These are phyloP conservation scores for Exophiala phaeomuriformis DNA, from an alignment of 2,329 filamentous ascomycete genomes.

Conservation along the genomic window DNA sequence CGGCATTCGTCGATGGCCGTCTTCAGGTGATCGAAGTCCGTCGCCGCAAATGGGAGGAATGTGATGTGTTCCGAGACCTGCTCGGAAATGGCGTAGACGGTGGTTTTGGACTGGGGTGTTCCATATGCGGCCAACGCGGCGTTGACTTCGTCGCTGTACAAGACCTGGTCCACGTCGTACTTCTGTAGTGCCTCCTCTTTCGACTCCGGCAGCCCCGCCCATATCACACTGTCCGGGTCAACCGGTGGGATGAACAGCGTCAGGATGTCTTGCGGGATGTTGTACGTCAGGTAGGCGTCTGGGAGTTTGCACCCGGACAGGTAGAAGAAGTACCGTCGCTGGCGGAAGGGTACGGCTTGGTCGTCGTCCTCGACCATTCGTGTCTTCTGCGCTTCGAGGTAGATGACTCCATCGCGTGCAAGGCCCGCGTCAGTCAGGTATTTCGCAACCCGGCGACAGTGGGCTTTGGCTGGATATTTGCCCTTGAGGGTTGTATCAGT, in stretches of 20 bases:
- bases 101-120: slow-evolving; percentile 35
- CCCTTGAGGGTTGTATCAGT: slow-evolving; percentile 37
- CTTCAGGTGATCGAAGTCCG: slow-evolving; percentile 54
- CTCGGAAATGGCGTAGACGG: slow-evolving; percentile 68
- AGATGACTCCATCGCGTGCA: slow-evolving; percentile 66
- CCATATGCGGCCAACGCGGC: slow-evolving; percentile 53
- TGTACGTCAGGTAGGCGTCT: slow-evolving; percentile 74
- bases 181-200: slow-evolving; percentile 63
- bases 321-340: slow-evolving; percentile 92
- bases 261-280: slow-evolving; percentile 63
- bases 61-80: slow-evolving; percentile 67
- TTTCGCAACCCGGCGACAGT: slow-evolving; percentile 75
- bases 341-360: slow-evolving; percentile 70
- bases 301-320: slow-evolving; percentile 76
- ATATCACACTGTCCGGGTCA: slow-evolving; percentile 83
- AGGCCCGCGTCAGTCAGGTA: slow-evolving; percentile 60
- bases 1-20: slow-evolving; percentile 72
- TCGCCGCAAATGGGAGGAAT: slow-evolving; percentile 62
- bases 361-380: slow-evolving; percentile 86
- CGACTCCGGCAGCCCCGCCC: slow-evolving; percentile 80
- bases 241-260: slow-evolving; percentile 86
- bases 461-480: slow-evolving; percentile 76
- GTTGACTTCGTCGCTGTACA: slow-evolving; percentile 66
- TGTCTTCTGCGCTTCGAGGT: slow-evolving; percentile 77
- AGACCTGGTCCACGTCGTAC: slow-evolving; percentile 77